Evolutionary conservation across 2,329 filamentous ascomycete species (phyloP).

Genomic region (Raffaelea albimanens): DNA sequence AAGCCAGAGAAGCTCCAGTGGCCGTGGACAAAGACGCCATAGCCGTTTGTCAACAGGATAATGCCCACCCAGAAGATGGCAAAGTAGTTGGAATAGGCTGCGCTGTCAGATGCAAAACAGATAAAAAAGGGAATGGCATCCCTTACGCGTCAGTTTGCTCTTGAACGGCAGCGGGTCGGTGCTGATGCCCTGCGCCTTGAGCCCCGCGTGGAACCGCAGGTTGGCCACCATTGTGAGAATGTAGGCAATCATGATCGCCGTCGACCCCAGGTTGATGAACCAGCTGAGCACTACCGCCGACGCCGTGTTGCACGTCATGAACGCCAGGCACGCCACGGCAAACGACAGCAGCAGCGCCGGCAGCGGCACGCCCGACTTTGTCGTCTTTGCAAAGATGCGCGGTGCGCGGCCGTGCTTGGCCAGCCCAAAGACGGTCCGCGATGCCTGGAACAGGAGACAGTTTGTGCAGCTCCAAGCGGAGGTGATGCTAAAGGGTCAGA

Average conservation of each 20-base stretch:
- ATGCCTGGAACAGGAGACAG: background rate
- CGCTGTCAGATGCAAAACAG: background rate
- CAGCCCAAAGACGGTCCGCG: background rate
- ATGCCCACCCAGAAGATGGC: conserved; percentile 1
- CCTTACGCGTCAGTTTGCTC: conserved; percentile 1
- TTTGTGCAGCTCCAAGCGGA: background rate
- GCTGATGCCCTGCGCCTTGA: conserved; percentile 5
- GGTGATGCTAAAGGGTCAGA: too few species aligned
- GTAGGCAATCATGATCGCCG: conserved; percentile 1
- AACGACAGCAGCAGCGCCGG: background rate
- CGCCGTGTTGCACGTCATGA: background rate
- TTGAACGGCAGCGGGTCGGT: conserved; percentile 2
- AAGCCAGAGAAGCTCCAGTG: background rate
- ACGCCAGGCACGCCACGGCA: background rate
- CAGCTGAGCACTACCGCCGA: conserved; percentile 42
- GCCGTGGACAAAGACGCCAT: background rate
- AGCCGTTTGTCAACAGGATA: conserved; percentile 1
- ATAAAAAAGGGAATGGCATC: too few species aligned
- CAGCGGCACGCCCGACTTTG: background rate
- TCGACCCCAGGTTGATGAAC: conserved; percentile 23
- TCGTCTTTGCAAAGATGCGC: background rate
- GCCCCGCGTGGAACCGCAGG: conserved; percentile 9
- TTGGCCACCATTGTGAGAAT: conserved; percentile 5
- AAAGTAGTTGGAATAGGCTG: conserved; percentile 2
- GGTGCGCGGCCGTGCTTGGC: background rate